Base-by-base conservation (phyloP, 352 stramenopile species). In the Blastocystis sp. region DNA sequence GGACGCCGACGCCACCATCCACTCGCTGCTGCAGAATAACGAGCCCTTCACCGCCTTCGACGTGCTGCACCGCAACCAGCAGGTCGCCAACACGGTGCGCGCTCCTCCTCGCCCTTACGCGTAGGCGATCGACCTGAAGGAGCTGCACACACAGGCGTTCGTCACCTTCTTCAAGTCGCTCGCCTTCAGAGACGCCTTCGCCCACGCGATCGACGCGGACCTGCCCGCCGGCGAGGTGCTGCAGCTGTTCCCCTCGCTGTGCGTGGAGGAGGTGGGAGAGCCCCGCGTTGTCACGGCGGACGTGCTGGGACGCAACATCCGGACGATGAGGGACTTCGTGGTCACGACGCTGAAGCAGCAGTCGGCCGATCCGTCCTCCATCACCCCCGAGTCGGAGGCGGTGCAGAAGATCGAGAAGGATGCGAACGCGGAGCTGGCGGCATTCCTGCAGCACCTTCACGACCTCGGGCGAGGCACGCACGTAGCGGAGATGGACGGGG, bases 291-390 rank as follows among this genome's bases (percentile, higher is more conserved):
- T 70, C 12, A 67, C 74, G 16, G n/a, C 31, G 19, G 74, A 85
- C 19, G 41, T 85, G 51, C 31, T 85, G 13, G 74, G 74, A 13
- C n/a, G 74, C 6, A 85, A 85, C 51, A 55, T 85, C 4, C 74
- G 66, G 33, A 59, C 74, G 13, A 12, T 85, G 41, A 16, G 12
- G 2, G 50, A 67, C 16, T 85, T 85, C 61, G 74, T 85, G 19
- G 10, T 85, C 12, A 2, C 74, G 12, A 85, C 29, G 21, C 24
- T 67, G 74, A 85, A 85, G n/a, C 74, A 85, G 24, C 74, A 85
- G 31, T 85, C 74, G 4, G n/a, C 13, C 31, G 74, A 85, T 31
- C 74, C 74, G 4, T 66, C 74, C 1, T 19, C 33, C 51, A 67
- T 85, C n/a, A 67, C n/a, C 2, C 3, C 51, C 2, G 74, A 85